Evolutionary conservation across 164 flowering plant genomes (phyloP), one percentile per base, ranked within the genome.

Genomic region (Vitis rotundifolia): DNA sequence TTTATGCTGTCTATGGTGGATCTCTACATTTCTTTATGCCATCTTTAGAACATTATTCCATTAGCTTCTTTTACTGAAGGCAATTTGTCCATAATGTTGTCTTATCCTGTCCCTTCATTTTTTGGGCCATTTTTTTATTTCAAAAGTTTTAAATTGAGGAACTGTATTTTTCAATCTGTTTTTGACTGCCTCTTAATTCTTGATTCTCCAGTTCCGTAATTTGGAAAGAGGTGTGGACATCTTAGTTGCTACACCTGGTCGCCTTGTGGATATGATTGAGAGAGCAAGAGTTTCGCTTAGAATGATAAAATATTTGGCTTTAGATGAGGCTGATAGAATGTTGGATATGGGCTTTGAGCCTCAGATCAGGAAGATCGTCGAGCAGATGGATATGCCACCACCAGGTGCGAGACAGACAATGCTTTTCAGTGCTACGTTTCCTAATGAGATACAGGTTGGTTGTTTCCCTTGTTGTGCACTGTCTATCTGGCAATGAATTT

Each of bases 351-450:
- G 92, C 7, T 88, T 88, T 69, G 92, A 89, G 77, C 87, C 83
- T 28, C 87, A 89, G 64, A 83, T 89, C 29, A 75, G 93, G 28
- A 86, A 67, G 72, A 83, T 88, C 68, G 91, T 84, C 26, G 73
- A 86, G 72, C 81, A 80, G 68, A 82, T 83, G 84, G 86, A 78
- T 75, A 88, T 86, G 90, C 88, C 89, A 53, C 75, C 65, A 13
- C 72, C 86, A 9, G 89, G 87, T 56, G 54, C 57, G 3, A 76
- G 92, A 75, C 92, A 88, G 75, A 88, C 92, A 5, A 69, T 88
- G 85, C 86, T 88, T 64, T 85, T 85, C 71, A 86, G 90, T 78
- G 90, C 92, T 29, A 88, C 92, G n/a, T 86, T 86, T 79, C 92
- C 92, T 6, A 61, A 65, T 69, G 89, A 86, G 68, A 86, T 88